These are phyloP conservation scores for Amesomyces nigricolor DNA, from an alignment of 2,329 filamentous ascomycete genomes.

Conservation along the genomic window DNA sequence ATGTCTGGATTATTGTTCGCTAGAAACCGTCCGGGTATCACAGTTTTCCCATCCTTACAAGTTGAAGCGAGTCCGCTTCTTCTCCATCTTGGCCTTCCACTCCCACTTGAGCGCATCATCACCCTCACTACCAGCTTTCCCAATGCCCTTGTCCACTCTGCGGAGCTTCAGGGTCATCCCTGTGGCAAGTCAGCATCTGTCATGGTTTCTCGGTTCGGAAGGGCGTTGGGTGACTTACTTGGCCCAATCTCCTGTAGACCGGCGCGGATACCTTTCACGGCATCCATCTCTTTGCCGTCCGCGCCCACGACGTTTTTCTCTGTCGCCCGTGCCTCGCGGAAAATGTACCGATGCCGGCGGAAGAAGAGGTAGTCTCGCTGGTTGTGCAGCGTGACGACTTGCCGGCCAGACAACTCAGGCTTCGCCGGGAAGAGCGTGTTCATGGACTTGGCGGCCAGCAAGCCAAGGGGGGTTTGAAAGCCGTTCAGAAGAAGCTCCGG, in stretches of 20 bases:
- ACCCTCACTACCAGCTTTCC: conserved; percentile 60
- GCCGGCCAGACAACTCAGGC: conserved; percentile 78
- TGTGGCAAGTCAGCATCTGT: conserved; percentile 28
- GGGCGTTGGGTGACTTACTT: conserved; percentile 4
- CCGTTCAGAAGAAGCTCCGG: conserved; percentile 67
- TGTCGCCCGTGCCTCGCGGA: conserved; percentile 77
- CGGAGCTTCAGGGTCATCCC: conserved; percentile 71
- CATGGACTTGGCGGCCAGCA: conserved; percentile 82
- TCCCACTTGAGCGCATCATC: conserved; percentile 82
- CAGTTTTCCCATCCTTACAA: conserved; percentile 47
- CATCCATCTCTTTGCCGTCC: conserved; percentile 77
- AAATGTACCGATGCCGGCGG: conserved; percentile 82
- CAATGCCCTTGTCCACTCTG: conserved; percentile 84
- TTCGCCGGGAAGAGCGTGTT: conserved; percentile 70
- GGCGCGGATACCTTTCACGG: conserved; percentile 77
- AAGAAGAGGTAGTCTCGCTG: conserved; percentile 96
- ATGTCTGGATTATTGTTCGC: not conserved
- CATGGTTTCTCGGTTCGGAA: too few relatives aligned
- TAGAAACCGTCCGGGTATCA: conserved; percentile 18
- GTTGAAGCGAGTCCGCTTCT: conserved; percentile 88
- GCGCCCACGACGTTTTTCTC: conserved; percentile 81
- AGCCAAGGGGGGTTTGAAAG: conserved; percentile 87
- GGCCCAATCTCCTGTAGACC: conserved; percentile 89
- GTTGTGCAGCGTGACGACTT: conserved; percentile 90
- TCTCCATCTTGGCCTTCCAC: conserved; percentile 95